A percentile compares a stretch with the other conserved stretches of the same genome.
Evolutionary conservation across 352 stramenopile species (phyloP).

Genomic region (Blastocystis sp.): DNA sequence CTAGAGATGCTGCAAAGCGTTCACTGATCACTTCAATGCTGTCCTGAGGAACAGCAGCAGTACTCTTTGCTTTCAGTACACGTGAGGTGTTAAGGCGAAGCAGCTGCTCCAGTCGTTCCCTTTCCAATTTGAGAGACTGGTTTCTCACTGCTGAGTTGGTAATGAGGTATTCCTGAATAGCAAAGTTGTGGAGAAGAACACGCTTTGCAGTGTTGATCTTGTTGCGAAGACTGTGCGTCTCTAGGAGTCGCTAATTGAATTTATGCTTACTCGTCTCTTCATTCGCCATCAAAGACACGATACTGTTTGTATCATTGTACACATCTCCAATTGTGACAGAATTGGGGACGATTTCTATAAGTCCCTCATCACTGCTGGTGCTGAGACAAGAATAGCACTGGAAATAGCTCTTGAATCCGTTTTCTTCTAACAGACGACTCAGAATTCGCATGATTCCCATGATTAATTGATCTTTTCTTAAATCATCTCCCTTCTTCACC

Average conservation of each 20-base stretch:
- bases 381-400: constrained; percentile 38
- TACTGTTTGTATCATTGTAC: constrained; percentile 77
- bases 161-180: constrained; percentile 38
- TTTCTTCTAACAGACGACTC: constrained; percentile 79
- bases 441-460: constrained; percentile 81
- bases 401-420: constrained; percentile 65
- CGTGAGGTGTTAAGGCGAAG: constrained; percentile 13
- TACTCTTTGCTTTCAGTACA: not conserved
- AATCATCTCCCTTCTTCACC: constrained; percentile 83
- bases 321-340: constrained; percentile 78
- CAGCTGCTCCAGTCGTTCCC: not conserved
- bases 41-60: not conserved
- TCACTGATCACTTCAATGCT: not conserved
- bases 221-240: not conserved
- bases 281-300: not conserved
- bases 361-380: constrained; percentile 65
- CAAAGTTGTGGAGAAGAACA: constrained; percentile 15
- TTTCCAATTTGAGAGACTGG: not conserved
- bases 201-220: constrained; percentile 40
- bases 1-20: constrained; percentile 25
- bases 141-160: not conserved
- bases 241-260: not conserved
- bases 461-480: constrained; percentile 85
- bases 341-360: constrained; percentile 76
- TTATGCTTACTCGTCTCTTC: not conserved